These are phyloP conservation scores for Leishmania turanica DNA, from an alignment of 208 protist species.

Conservation along the genomic window DNA sequence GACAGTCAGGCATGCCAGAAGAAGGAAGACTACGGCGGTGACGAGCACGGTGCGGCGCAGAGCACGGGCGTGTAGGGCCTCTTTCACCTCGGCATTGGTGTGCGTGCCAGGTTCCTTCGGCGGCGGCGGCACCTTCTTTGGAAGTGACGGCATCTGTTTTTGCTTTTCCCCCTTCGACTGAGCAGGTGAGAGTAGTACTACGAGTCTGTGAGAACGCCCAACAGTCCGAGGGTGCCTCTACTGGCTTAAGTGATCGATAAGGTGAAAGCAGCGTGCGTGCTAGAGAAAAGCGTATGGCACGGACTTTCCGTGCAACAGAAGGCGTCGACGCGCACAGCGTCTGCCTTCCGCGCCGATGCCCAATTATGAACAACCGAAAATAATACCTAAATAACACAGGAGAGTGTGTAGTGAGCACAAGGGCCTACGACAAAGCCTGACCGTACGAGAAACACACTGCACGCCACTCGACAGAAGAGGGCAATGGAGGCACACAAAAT, in stretches of 20 bases:
- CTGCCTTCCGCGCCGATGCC: not conserved
- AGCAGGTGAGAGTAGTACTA: not conserved
- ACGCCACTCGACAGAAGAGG: not conserved
- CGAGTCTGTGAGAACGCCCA: not conserved
- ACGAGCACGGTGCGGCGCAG: conserved; percentile 63
- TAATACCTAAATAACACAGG: not conserved
- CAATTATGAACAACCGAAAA: not conserved
- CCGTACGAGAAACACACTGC: not conserved
- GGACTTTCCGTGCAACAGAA: not conserved
- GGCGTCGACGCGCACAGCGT: not conserved
- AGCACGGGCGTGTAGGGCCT: conserved; percentile 64
- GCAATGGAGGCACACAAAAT: not conserved
- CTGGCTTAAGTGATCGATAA: not conserved
- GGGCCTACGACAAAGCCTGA: not conserved
- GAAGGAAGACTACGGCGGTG: conserved; percentile 65
- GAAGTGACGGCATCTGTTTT: conserved; percentile 26
- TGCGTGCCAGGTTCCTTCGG: conserved; percentile 61
- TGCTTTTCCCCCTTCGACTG: not conserved
- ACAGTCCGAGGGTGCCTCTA: not conserved
- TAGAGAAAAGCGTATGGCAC: not conserved
- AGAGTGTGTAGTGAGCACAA: not conserved
- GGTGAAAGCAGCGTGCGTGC: not conserved
- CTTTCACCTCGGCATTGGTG: conserved; percentile 73
- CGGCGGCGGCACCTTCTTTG: conserved; percentile 38
- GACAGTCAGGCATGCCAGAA: conserved; percentile 59